Evolutionary conservation across 2,329 filamentous ascomycete genomes (phyloP).

Genomic region (Fusarium algeriense): DNA sequence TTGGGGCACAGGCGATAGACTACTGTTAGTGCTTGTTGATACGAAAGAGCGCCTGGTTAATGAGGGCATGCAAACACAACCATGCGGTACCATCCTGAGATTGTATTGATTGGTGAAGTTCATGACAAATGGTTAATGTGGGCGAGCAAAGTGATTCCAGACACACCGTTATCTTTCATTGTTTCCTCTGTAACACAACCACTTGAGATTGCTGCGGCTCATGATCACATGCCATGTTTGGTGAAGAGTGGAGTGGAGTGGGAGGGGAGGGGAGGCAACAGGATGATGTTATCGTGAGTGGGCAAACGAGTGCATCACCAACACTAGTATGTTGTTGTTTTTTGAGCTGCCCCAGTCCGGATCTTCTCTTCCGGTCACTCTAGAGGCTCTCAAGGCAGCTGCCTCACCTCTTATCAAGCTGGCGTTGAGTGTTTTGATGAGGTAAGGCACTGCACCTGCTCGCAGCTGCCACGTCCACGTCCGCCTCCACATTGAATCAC

Average conservation of each 20-base stretch:
- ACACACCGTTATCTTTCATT: constrained; percentile 27
- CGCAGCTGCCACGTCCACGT: constrained; percentile 41
- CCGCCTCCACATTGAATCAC: constrained; percentile 35
- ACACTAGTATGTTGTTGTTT: constrained; percentile 15
- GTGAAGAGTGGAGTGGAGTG: not conserved
- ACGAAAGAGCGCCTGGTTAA: constrained; percentile 27
- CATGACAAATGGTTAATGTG: constrained; percentile 12
- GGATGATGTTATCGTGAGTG: constrained; percentile 20
- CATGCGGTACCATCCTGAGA: constrained; percentile 29
- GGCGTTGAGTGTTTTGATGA: constrained; percentile 1
- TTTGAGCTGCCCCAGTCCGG: not conserved
- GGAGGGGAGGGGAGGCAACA: not conserved
- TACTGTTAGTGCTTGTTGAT: constrained; percentile 33
- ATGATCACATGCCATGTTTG: constrained; percentile 21
- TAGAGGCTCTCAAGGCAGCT: not conserved
- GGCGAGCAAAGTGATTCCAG: constrained; percentile 13
- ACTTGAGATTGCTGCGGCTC: constrained; percentile 4
- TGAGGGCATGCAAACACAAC: constrained; percentile 33
- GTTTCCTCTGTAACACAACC: constrained; percentile 9
- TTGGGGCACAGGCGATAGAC: constrained; percentile 29
- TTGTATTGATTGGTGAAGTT: constrained; percentile 24
- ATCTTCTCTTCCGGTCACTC: constrained; percentile 22
- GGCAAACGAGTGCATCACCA: constrained; percentile 9
- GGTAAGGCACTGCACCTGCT: constrained; percentile 28
- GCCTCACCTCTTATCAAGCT: not conserved